Base-by-base conservation (phyloP, 1,284 basidiomycete genomes). In the Heterobasidion parviporum region DNA sequence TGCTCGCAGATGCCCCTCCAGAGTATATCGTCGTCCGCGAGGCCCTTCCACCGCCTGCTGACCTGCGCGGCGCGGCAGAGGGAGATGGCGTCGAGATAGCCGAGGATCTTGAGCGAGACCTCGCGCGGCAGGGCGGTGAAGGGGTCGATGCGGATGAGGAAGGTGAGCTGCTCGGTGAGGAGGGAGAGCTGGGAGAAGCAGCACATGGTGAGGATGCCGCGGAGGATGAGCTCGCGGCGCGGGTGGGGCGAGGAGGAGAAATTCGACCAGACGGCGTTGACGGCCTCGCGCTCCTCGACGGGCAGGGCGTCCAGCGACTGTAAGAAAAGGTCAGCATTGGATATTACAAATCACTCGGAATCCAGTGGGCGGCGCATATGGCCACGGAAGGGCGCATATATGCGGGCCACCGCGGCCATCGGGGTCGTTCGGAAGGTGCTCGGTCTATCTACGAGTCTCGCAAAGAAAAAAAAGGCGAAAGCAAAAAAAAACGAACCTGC, bases 181-280 rank as follows among this genome's bases (percentile, higher is more conserved):
- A 98, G 89, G 20, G 96, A 98, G n/a, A 99, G 86, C 67, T 98
- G 96, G 44, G 93, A 93, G 75, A 97, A 98, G 73, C 96, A 99
- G 71, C 96, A 99, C 92, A 99, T 99, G n/a, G 97, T 98, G 63
- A 99, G 85, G 58, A 99, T 82, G 35, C 96, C 96, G 66, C 94
- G 93, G 50, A 99, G 86, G 67, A 99, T 98, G 66, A 99, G 83
- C 45, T 92, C 91, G 45, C 96, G 83, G 38, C 92, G 85, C 9
- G 89, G 83, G 65, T 97, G 94, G 0, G 94, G 86, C 1, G 96
- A 97, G 0, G 92, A 92, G 10, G 94, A 97, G 73, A 99, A 99
- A 64, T 88, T 91, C 57, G 94, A 92, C 97, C 97, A 99, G 59
- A 98, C 86, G 7, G 89, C 83, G 65, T 89, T 98, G 68, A 99